Conservation (phyloP, 441 rosid genomes). For the Capsella rubella region DNA sequence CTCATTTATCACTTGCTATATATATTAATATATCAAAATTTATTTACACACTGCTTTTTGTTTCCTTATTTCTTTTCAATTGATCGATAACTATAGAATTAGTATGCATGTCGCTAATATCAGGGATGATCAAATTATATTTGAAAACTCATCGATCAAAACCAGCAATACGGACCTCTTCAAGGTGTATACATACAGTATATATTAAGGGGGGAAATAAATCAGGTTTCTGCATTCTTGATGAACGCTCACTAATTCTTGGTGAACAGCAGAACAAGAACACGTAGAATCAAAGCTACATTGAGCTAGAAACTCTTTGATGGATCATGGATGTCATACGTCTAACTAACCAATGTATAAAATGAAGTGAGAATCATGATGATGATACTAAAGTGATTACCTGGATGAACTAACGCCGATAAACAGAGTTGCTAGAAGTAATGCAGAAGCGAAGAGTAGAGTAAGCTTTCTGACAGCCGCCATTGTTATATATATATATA, state of each 20-base stretch:
- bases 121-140: background rate
- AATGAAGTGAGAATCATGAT: background rate
- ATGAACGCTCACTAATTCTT: background rate
- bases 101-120: background rate
- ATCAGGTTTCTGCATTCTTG: background rate
- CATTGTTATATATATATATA: conserved; percentile 37
- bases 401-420: conserved; percentile 37
- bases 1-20: conserved; percentile 11
- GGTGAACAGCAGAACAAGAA: conserved; percentile 16
- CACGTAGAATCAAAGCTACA: background rate
- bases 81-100: background rate
- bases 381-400: conserved; percentile 29
- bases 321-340: background rate
- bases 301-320: background rate
- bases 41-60: background rate
- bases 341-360: background rate
- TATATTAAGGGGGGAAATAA: background rate
- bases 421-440: conserved; percentile 37
- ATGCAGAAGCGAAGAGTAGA: conserved; percentile 38
- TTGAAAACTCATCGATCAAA: background rate
- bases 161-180: background rate
- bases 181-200: background rate
- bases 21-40: background rate
- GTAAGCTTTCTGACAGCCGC: conserved; percentile 37
- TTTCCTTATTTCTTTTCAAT: background rate